These are phyloP conservation scores for Sarocladium oryzae DNA, from an alignment of 2,329 filamentous ascomycete genomes.

Conservation along the genomic window DNA sequence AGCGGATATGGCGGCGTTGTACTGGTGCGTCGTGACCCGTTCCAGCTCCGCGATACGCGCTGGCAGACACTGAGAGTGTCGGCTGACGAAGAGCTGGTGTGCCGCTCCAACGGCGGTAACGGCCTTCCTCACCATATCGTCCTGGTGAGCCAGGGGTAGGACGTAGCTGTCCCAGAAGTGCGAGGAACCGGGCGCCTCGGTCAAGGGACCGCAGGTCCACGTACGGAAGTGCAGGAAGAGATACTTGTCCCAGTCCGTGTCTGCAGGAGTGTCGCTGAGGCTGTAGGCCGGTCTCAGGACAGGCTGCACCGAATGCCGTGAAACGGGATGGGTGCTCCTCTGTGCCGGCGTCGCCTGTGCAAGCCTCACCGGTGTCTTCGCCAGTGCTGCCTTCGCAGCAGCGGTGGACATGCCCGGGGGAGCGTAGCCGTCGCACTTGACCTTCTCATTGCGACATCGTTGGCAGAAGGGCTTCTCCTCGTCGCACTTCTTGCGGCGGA, in stretches of 20 bases:
- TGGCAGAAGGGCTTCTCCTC: conserved; percentile 19
- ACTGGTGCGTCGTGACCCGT: conserved; percentile 16
- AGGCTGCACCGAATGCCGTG: background rate
- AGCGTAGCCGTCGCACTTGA: conserved; percentile 19
- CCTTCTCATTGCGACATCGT: conserved; percentile 13
- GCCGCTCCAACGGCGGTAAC: conserved; percentile 16
- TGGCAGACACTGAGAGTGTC: background rate
- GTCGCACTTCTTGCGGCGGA: conserved; percentile 20
- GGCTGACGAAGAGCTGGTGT: conserved; percentile 14
- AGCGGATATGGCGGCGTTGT: conserved; percentile 16
- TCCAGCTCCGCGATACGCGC: conserved; percentile 10
- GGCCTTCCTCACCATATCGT: conserved; percentile 13
- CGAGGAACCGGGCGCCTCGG: conserved; percentile 10
- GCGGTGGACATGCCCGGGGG: background rate
- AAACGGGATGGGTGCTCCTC: background rate
- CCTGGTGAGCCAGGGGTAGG: conserved; percentile 13
- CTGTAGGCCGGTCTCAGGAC: background rate
- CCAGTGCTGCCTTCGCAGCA: background rate
- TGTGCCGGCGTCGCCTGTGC: background rate
- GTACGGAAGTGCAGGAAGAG: conserved; percentile 17
- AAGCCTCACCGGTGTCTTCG: background rate
- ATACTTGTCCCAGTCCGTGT: conserved; percentile 8
- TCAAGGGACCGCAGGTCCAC: conserved; percentile 16
- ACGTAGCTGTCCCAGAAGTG: conserved; percentile 14
- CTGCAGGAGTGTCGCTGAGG: background rate